Conservation (phyloP, 805 yeast species). For the Kuraishia ogatae region DNA sequence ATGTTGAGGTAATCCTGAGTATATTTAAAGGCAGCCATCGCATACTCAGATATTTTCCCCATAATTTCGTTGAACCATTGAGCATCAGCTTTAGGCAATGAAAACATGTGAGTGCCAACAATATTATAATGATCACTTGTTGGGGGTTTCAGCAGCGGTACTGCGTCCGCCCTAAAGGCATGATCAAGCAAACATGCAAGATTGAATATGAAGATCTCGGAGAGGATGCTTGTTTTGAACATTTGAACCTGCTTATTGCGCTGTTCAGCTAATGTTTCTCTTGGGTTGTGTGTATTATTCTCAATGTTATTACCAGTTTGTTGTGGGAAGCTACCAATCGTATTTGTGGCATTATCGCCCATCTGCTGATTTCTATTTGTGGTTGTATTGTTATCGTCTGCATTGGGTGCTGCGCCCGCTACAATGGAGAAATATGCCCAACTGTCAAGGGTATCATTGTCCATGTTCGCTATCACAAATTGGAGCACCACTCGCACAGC, state of each 20-base stretch:
- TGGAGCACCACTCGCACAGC: conserved; percentile 12
- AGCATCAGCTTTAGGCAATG: not conserved
- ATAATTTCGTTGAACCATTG: not conserved
- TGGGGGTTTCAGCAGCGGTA: not conserved
- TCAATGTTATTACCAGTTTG: conserved; percentile 5
- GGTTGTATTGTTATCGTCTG: not conserved
- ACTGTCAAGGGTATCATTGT: conserved; percentile 8
- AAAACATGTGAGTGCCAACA: not conserved
- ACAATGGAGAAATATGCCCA: conserved; percentile 8
- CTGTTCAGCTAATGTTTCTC: conserved; percentile 3
- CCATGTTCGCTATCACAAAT: conserved; percentile 10
- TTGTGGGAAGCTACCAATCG: not conserved
- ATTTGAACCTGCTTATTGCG: not conserved
- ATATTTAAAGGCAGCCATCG: not conserved
- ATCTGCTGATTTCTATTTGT: not conserved
- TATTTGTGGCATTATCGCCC: not conserved
- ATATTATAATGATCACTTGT: not conserved
- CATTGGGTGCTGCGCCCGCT: not conserved
- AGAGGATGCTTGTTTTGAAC: not conserved
- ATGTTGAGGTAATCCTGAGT: not conserved
- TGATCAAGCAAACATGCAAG: not conserved
- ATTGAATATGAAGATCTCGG: not conserved
- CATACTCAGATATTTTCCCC: not conserved
- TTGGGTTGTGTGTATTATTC: conserved; percentile 4
- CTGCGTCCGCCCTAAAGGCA: not conserved